Conservation (phyloP, 192 early-diverging fungal genomes). For the Piromyces sp. region DNA sequence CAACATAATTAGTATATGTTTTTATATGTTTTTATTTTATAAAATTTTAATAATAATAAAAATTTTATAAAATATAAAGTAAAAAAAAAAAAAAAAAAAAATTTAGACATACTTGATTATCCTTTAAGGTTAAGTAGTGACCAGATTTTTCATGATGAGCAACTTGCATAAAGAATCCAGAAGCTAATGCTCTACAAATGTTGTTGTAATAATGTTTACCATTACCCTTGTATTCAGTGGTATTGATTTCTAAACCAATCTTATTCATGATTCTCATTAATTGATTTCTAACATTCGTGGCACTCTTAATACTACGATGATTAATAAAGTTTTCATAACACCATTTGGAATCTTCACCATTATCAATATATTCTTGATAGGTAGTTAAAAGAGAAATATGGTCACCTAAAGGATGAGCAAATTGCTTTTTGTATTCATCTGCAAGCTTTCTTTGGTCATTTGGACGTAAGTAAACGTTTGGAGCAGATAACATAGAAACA, state of each 20-base stretch:
- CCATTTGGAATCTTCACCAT: conserved; percentile 63
- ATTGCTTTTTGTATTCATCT: conserved; percentile 77
- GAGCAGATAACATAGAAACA: conserved; percentile 77
- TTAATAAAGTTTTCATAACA: conserved; percentile 89
- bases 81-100: conserved; percentile 1
- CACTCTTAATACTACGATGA: conserved; percentile 68
- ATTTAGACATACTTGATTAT: conserved; percentile 58
- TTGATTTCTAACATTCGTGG: conserved; percentile 82
- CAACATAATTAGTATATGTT: too few species aligned
- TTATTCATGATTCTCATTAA: conserved; percentile 67
- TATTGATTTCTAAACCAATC: conserved; percentile 45
- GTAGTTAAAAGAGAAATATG: conserved; percentile 91
- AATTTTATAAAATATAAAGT: too few species aligned
- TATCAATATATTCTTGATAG: conserved; percentile 72
- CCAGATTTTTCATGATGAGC: conserved; percentile 73
- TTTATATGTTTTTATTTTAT: too few species aligned
- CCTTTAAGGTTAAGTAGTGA: conserved; percentile 85
- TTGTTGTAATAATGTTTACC: conserved; percentile 40
- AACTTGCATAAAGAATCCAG: conserved; percentile 98
- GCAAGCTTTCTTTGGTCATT: conserved; percentile 72
- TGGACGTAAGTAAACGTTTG: conserved; percentile 78
- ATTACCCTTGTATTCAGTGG: conserved; percentile 20
- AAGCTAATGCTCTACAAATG: conserved; percentile 70
- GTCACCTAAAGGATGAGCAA: conserved; percentile 88
- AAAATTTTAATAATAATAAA: too few species aligned